Evolutionary conservation across 495 filamentous ascomycete genomes (phyloP), one percentile per base, ranked within the genome.

Genomic region (Viridothelium virens): DNA sequence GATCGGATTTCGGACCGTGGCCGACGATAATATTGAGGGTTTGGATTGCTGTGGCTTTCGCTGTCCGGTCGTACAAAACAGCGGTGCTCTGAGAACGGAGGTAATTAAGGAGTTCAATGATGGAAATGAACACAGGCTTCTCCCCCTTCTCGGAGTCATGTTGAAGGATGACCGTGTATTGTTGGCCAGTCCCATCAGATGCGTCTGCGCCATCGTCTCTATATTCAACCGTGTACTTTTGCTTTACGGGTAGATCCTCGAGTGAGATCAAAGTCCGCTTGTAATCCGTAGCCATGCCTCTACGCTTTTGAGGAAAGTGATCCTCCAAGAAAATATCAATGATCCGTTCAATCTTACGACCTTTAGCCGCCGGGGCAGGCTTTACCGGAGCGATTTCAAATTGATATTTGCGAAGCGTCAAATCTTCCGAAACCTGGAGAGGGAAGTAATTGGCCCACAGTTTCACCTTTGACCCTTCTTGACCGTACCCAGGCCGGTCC

Each of bases 1-100:
- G 69, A 14, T 79, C 74, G 1, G 38, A 59, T 16, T 65, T 63
- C 75, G 79, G 31, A 72, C 75, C 66, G 79, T 72, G 64, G 6
- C 65, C 59, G 16, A 77, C 64, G 63, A 85, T 71, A 44, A 86
- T 82, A 68, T 87, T 87, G 65, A 87, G 71, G 0, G 82, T 78
- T 66, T 83, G 79, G 2, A 85, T 70, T 25, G 75, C 50, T 16
- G 74, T 65, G 0, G 65, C 63, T 61, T 69, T 73, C 16, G 65
- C 65, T 61, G 68, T 73, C 16, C 67, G 62, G 0, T 47, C 65
- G 53, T 75, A 77, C 0, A 16, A 39, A 5, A 70, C 66, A 9
- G 62, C 65, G 9, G 63, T 4, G 11, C 25, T 31, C 10, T 67
- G 63, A 39, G 74, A 75, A 16, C 70, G 44, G 10, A 81, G 59